Base-by-base conservation (phyloP, 257 asterid genomes). In the Anisodus acutangulus region DNA sequence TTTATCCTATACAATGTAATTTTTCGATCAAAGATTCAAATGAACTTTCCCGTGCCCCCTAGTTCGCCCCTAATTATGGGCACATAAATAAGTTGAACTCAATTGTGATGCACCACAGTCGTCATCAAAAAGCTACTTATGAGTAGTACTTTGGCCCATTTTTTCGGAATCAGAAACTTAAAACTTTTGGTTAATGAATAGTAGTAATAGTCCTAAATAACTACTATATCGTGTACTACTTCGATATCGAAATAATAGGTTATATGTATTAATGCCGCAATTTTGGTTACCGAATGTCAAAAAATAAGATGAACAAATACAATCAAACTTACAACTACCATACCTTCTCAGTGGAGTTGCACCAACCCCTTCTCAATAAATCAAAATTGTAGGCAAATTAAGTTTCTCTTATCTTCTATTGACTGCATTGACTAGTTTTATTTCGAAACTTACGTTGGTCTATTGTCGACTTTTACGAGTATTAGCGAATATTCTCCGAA, bases 271-370 rank as follows among this genome's bases (percentile, higher is more conserved):
- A 47, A 22, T 43, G 78, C 13, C 26, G 51, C 16, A 26, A 70
- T 8, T 68, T 53, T 47, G 13, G 57, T 49, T 19, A 19, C 57
- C 3, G 43, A 16, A 53, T 12, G 22, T 35, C 37, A 87, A 86
- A 83, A 87, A 71, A 31, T 53, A 79, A 87, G 90, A 86, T 86
- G 85, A 86, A 49, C 80, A 79, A 62, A 84, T 83, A 81, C 80
- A 87, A 87, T 80, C 87, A 86, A 89, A 88, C 81, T 31, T 58
- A 85, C 91, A 90, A 88, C 93, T 13, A 89, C 90, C 83, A 81
- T 85, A 84, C 89, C 89, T 82, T 84, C 85, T 64, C 8, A 82
- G 88, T 92, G 94, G 89, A 89, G 84, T 74, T 87, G 84, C 86
- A 92, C 91, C 94, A 80, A 92, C 88, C 86, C 66, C 80, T 59